Evolutionary conservation across 225 moss, liverwort and hornwort genomes (phyloP), one percentile per base, ranked within the genome.

Genomic region (Physcomitrellopsis africana): DNA sequence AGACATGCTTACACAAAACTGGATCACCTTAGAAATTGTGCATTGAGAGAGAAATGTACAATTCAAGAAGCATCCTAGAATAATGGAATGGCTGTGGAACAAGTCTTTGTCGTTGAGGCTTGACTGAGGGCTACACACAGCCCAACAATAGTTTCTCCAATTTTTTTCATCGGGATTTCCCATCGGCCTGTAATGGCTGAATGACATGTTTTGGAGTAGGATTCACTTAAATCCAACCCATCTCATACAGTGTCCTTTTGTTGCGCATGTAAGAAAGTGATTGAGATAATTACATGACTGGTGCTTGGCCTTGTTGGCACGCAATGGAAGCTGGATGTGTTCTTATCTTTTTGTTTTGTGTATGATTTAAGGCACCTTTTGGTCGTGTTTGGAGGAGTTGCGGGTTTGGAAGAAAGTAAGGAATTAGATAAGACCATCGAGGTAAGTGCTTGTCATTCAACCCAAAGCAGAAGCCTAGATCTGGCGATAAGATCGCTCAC

Each of bases 371-470:
- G 92, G 84, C 94, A 92, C 77, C 80, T 92, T 11, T 76, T 94
- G 58, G 81, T 94, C 58, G 89, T 91, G 29, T 94, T 94, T 79
- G 94, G 94, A 79, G 94, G 94, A 74, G 90, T 92, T 44, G 84
- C 90, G 27, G 94, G 92, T 61, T 76, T 94, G 78, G 94, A 94
- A 66, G 85, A 87, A 80, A 92, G 89, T 67, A 76, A 90, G 71
- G 84, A 87, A 70, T 78, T 90, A 51, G 94, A 94, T 69, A 70
- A 80, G 60, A 80, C 72, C 17, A 87, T 94, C 63, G 70, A 82
- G 90, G 93, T 93, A 83, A 55, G 52, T 57, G 27, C 46, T 68
- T 22, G 3, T 76, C 51, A n/a, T 22, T 80, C 19, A 56, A 59
- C 43, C 29, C 32, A 7, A 37, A 37, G 32, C 32, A 37, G 4